Evolutionary conservation across 73 alveolate genomes (phyloP).

Genomic region (Diophrys appendiculata): DNA sequence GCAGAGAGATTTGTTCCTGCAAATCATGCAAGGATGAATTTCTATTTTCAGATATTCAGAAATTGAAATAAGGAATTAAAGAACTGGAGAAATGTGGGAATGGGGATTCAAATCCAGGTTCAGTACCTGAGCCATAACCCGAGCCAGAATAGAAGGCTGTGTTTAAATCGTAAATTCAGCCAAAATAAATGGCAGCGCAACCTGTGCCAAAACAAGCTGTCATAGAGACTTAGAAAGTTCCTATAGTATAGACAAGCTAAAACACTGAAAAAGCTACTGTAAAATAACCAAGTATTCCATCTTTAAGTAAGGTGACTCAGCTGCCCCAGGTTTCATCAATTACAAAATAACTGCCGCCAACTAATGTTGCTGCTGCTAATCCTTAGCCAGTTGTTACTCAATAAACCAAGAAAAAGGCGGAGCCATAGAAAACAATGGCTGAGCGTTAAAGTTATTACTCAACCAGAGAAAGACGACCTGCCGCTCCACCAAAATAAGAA

Average conservation of each 20-base stretch:
- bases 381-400: too few relatives aligned
- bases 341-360: too few relatives aligned
- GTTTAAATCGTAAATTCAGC: not conserved
- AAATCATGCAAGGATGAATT: not conserved
- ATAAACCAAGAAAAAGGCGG: too few relatives aligned
- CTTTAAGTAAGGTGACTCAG: not conserved
- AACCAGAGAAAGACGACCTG: not conserved
- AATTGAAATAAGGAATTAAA: not conserved
- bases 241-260: not conserved
- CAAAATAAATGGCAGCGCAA: not conserved
- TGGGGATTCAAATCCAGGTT: not conserved
- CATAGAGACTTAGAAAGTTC: not conserved
- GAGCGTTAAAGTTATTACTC: not conserved
- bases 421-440: not conserved
- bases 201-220: not conserved
- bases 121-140: not conserved
- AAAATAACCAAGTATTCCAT: too few relatives aligned
- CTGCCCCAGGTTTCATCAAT: not conserved
- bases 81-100: too few relatives aligned
- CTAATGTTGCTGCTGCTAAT: too few relatives aligned
- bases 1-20: not conserved
- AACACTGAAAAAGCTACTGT: not conserved
- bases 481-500: not conserved
- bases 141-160: not conserved
- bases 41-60: not conserved